Conservation (phyloP, 257 asterid genomes). For the Capsicum pubescens region DNA sequence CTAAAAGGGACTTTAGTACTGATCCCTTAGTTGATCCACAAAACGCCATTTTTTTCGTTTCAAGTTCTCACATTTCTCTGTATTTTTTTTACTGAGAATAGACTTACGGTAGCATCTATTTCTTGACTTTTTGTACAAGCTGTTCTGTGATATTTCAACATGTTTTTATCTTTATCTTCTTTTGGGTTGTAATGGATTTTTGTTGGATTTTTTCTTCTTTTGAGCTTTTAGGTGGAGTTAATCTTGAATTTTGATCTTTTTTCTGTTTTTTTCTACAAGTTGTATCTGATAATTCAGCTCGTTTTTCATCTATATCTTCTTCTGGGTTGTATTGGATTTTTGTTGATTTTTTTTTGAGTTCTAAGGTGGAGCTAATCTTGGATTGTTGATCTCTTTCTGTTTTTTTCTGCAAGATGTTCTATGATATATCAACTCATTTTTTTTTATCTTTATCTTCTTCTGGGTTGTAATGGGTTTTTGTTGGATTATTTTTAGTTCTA, state of each 20-base stretch:
- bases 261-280: conserved; percentile 16
- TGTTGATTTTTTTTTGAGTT: not conserved
- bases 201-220: not conserved
- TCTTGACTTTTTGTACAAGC: conserved; percentile 22
- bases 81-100: not conserved
- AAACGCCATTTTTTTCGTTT: conserved; percentile 12
- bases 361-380: conserved; percentile 15
- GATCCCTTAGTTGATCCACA: conserved; percentile 24
- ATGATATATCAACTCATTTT: too few relatives aligned
- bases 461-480: too few relatives aligned
- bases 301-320: not conserved
- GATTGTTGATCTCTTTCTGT: not conserved
- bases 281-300: not conserved
- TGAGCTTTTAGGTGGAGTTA: too few relatives aligned
- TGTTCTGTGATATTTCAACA: not conserved
- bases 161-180: not conserved
- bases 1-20: not conserved
- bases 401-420: not conserved
- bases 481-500: not conserved
- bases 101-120: conserved; percentile 22
- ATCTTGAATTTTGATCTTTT: not conserved
- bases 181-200: too few relatives aligned
- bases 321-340: not conserved
- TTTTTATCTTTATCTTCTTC: too few relatives aligned
- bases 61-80: not conserved